Evolutionary conservation across 352 stramenopile genomes (phyloP).

Genomic region (Phytophthora uliginosa): DNA sequence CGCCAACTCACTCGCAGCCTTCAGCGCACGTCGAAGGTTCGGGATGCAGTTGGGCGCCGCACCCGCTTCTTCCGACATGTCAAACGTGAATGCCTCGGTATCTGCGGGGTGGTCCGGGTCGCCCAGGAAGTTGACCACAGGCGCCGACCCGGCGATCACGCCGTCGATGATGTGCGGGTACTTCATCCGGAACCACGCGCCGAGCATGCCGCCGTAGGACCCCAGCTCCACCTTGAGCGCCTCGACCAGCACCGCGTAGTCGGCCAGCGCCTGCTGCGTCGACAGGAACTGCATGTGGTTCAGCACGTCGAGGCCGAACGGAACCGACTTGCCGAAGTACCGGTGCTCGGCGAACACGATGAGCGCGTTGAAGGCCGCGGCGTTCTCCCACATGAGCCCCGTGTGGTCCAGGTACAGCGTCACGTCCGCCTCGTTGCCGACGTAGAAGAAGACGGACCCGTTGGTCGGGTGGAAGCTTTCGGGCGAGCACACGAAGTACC

Average conservation of each 20-base stretch:
- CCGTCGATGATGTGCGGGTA: constrained; percentile 82
- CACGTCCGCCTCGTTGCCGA: constrained; percentile 77
- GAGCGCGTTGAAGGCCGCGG: constrained; percentile 64
- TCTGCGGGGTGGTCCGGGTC: constrained; percentile 54
- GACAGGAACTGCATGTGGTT: constrained; percentile 82
- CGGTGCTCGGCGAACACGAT: constrained; percentile 84
- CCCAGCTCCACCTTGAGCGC: constrained; percentile 50
- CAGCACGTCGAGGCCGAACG: constrained; percentile 56
- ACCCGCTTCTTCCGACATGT: constrained; percentile 48
- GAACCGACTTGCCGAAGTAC: constrained; percentile 83
- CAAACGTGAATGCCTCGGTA: constrained; percentile 51
- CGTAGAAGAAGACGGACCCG: constrained; percentile 79
- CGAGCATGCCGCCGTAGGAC: constrained; percentile 84
- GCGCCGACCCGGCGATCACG: constrained; percentile 70
- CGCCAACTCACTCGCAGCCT: constrained; percentile 20
- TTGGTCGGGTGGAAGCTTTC: constrained; percentile 50
- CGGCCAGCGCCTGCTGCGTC: constrained; percentile 85
- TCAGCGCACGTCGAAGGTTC: constrained; percentile 42
- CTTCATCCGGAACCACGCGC: constrained; percentile 79
- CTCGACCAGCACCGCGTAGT: constrained; percentile 73
- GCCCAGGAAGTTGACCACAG: constrained; percentile 63
- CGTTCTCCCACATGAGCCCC: constrained; percentile 83
- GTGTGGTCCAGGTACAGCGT: constrained; percentile 76
- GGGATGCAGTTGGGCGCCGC: constrained; percentile 46
- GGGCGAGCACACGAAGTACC: constrained; percentile 78